Evolutionary conservation across 148 eudicot species (phyloP).

Genomic region (Vaccinium vitisidaea): DNA sequence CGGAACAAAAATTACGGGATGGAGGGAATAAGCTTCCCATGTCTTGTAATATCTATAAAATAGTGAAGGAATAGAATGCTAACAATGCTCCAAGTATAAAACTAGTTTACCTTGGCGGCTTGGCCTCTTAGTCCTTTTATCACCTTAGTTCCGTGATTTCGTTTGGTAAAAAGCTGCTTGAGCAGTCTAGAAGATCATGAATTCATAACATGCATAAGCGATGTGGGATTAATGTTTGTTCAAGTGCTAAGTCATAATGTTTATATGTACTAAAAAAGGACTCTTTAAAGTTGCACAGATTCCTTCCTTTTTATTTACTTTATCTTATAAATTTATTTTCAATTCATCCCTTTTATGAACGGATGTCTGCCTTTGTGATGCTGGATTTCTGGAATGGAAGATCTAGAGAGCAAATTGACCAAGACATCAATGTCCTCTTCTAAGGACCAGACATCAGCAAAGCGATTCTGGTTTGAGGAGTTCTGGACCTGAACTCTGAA

Average conservation of each 20-base stretch:
- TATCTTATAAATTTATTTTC: too few species aligned
- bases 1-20: background rate
- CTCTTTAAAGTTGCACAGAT: background rate
- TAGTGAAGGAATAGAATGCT: background rate
- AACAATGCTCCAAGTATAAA: background rate
- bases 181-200: background rate
- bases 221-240: background rate
- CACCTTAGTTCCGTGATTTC: background rate
- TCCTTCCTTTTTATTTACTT: background rate
- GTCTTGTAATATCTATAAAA: background rate
- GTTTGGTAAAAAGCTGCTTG: background rate
- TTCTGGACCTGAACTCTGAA: background rate
- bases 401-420: background rate
- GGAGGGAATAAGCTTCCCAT: background rate
- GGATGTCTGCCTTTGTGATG: background rate
- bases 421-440: slow-evolving; percentile 1
- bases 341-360: too few species aligned
- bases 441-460: background rate
- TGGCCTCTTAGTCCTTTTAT: background rate
- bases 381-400: background rate
- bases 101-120: background rate
- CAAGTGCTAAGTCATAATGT: background rate
- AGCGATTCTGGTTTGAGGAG: background rate
- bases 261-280: background rate
- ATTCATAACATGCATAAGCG: background rate